Base-by-base conservation (phyloP, 148 eudicot species). In the Diospyros kaki region DNA sequence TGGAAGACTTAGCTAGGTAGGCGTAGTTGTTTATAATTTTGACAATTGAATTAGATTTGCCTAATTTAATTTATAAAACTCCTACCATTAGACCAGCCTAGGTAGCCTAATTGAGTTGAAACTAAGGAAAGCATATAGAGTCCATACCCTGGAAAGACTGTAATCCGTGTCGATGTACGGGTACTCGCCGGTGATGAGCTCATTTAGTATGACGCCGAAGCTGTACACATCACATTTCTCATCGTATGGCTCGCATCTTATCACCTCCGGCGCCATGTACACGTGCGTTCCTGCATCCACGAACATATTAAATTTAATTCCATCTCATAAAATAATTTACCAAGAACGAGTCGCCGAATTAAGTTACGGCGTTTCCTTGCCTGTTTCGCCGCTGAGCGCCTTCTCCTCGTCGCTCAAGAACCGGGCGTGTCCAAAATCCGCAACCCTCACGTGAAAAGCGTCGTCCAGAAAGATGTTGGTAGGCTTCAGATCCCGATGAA, bases 231-330 rank as follows among this genome's bases (percentile, higher is more conserved):
- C 88, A 75, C 85, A 82, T 76, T 85, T 85, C 69, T 85, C 88
- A 8, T 80, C 71, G 13, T 85, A 85, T 17, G 88, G 88, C 48
- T 69, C 75, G 38, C 84, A 75, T 8, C 75, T 75, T 14, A 85
- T 83, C 79, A 85, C 86, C 71, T 85, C 88, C 0, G 88, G 88
- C 2, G 88, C 88, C 88, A 85, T 85, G 77, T 85, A 85, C 2
- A 85, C 84, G 59, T 77, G 78, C 73, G 88, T 85, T 14, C 88
- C 88, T 85, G 68, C n/a, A n/a, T 40, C 0, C 5, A 62, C 0
- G 17, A 0, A 60, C 12, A 4, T 8, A 60, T 41, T 2, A 8
- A 3, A 60, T 60, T 17, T 6, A 56, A 2, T 14, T 56, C 28
- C 28, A 28, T 48, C 6, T 0, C 52, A 48, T n/a, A 48, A 48